A percentile compares a stretch with the other conserved stretches of the same genome.
phyloP scores from a whole-genome alignment of 1,284 basidiomycete species.

The Inonotus obliquus region DNA sequence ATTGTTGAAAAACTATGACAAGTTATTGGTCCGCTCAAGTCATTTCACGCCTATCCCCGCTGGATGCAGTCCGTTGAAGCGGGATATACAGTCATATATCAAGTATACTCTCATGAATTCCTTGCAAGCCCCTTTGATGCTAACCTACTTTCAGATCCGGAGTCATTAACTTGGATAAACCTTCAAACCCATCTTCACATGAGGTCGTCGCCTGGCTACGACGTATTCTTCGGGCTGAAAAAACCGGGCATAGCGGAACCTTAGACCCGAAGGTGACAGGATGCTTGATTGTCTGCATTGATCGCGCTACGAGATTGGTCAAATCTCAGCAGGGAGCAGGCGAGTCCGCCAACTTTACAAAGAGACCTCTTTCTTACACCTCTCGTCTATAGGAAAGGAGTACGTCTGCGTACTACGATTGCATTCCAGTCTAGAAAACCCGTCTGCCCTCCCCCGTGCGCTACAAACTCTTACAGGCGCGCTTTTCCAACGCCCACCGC shows the following conservation, averaged over 20 bases:
- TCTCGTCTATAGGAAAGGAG: constrained; percentile 75
- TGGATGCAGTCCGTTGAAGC: constrained; percentile 89
- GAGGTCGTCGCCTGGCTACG: constrained; percentile 99
- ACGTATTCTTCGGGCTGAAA: constrained; percentile 93
- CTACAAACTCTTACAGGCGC: constrained; percentile 97
- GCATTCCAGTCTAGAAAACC: constrained; percentile 79
- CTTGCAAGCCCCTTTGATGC: background rate
- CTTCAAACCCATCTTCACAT: constrained; percentile 99
- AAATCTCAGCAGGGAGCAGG: constrained; percentile 97
- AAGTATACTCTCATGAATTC: constrained; percentile 48
- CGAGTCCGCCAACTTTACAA: constrained; percentile 31
- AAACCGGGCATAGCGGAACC: constrained; percentile 97
- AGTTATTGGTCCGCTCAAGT: constrained; percentile 87
- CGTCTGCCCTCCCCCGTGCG: constrained; percentile 85
- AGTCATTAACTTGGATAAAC: constrained; percentile 99
- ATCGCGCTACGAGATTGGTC: constrained; percentile 98
- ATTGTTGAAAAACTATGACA: constrained; percentile 98
- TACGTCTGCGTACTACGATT: constrained; percentile 96
- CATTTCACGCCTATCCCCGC: constrained; percentile 98
- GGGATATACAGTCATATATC: constrained; percentile 88
- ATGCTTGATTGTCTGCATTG: constrained; percentile 98
- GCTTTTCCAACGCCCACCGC: constrained; percentile 96
- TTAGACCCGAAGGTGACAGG: constrained; percentile 99
- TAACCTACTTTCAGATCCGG: constrained; percentile 66
- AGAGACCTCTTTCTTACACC: background rate